Evolutionary conservation across 1,284 basidiomycete species (phyloP), one percentile per base, ranked within the genome.

Genomic region (Porodaedalea pini): DNA sequence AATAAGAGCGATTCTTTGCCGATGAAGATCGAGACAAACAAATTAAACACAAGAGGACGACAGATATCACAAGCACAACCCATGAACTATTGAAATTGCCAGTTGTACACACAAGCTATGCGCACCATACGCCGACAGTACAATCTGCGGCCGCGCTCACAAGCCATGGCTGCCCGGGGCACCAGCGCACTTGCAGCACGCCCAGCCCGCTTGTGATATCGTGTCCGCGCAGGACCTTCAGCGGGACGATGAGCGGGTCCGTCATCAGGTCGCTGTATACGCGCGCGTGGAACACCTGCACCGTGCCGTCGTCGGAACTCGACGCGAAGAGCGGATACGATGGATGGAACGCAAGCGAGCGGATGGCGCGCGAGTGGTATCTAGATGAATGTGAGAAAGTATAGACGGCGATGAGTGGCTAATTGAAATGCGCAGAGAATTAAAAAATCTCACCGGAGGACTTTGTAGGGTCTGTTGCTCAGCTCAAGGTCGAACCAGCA

Each of bases 401-500:
- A 17, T 23, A 41, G 19, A 19, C 40, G 13, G 29, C 31, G 8
- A n/a, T n/a, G 54, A 36, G 48, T 4, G 17, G 41, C 32, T 45
- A 44, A 51, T 39, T 55, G 61, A 59, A 63, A 71, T 54, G 66
- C 34, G 45, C 15, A 21, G 39, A n/a, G 27, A 29, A 13, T 19
- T 17, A 39, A 34, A 51, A 19, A 10, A 36, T 37, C 29, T 32
- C 48, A 92, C 86, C 94, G 85, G 65, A 99, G 77, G 57, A 97
- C 87, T 75, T 97, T 97, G 82, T 95, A 99, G 1, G 97, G 97
- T 70, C 96, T 94, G 64, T 90, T 88, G 66, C 88, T 91, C 55
- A 99, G 83, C 68, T 99, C 97, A 59, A 99, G 78, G 75, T 99
- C 97, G 72, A 99, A 99, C 97, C 97, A 99, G 67, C 92, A 94